These are phyloP conservation scores for Farysia itapuensis DNA, from an alignment of 1,284 basidiomycete species.

Conservation along the genomic window DNA sequence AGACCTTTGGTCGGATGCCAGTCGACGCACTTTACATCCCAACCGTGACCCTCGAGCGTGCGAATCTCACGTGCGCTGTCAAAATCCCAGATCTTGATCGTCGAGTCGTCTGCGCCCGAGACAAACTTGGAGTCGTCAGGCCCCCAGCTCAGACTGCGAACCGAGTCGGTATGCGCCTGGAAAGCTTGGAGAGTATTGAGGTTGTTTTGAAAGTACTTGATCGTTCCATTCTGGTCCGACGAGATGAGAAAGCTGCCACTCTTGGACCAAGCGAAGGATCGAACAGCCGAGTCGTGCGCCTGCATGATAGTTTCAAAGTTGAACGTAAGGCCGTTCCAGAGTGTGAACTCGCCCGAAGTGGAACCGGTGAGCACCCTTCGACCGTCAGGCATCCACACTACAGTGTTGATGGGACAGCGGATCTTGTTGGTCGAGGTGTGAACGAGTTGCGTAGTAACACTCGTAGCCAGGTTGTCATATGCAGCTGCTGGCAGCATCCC, in stretches of 20 bases:
- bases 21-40: slow-evolving; percentile 97
- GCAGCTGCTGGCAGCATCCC: slow-evolving; percentile 81
- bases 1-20: slow-evolving; percentile 97
- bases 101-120: slow-evolving; percentile 90
- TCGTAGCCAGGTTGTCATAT: slow-evolving; percentile 84
- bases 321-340: slow-evolving; percentile 98
- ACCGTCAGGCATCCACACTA: slow-evolving; percentile 94
- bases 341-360: slow-evolving; percentile 93
- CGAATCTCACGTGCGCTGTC: slow-evolving; percentile 70
- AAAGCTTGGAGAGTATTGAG: slow-evolving; percentile 97
- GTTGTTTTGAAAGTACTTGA: slow-evolving; percentile 98
- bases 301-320: slow-evolving; percentile 99
- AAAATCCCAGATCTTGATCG: slow-evolving; percentile 92
- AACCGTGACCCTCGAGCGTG: slow-evolving; percentile 86
- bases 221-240: slow-evolving; percentile 86
- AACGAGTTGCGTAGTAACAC: slow-evolving; percentile 89
- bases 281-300: slow-evolving; percentile 91
- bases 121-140: slow-evolving; percentile 90
- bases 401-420: slow-evolving; percentile 91
- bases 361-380: slow-evolving; percentile 89
- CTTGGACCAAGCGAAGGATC: slow-evolving; percentile 84
- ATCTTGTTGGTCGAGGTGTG: slow-evolving; percentile 99
- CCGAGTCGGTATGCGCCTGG: slow-evolving; percentile 73
- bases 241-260: slow-evolving; percentile 88
- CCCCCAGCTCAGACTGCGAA: slow-evolving; percentile 85